Evolutionary conservation across 2,329 filamentous ascomycete species (phyloP), one percentile per base, ranked within the genome.

Genomic region (Colletotrichum salicis): DNA sequence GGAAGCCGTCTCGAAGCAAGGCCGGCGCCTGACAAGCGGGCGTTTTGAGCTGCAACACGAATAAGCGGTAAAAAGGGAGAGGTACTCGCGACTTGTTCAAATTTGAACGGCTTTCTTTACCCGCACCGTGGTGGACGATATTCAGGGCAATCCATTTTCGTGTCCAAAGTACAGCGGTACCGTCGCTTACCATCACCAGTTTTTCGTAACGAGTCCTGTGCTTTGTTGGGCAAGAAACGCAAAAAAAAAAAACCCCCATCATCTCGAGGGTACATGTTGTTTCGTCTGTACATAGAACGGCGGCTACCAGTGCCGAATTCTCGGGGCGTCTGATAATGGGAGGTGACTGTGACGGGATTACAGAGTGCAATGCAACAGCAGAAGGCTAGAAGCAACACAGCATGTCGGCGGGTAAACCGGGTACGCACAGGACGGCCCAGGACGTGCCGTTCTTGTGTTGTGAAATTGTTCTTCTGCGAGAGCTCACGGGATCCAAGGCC

Each of bases 41-140:
- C 68, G 69, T 71, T 71, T 69, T 71, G 59, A 64, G 58, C 64
- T 69, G 69, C 65, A 71, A 69, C 65, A 48, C 64, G 59, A 71
- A 71, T 54, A 64, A 55, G 69, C 69, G 69, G 69, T 71, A 71
- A 13, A 63, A 64, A 52, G 24, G 24, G 24, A 6, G 22, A 58
- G 37, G 69, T 68, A 71, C 58, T 45, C 41, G 27, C 41, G 64
- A 71, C 64, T 59, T 66, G 13, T 45, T 29, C 62, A 22, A 54
- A 52, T 15, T 68, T 59, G 15, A 33, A 35, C 62, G 27, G 58
- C 31, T 4, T 68, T 48, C 41, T 63, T 68, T 51, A 68, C 27
- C 41, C 52, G 51, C 27, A 11, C 29, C 45, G 27, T 31, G 31
- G 15, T 12, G 35, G 19, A 15, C 19, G 12, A 51, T 29, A 29